Evolutionary conservation across 2,329 filamentous ascomycete genomes (phyloP).

Genomic region (Trichoderma sp.): DNA sequence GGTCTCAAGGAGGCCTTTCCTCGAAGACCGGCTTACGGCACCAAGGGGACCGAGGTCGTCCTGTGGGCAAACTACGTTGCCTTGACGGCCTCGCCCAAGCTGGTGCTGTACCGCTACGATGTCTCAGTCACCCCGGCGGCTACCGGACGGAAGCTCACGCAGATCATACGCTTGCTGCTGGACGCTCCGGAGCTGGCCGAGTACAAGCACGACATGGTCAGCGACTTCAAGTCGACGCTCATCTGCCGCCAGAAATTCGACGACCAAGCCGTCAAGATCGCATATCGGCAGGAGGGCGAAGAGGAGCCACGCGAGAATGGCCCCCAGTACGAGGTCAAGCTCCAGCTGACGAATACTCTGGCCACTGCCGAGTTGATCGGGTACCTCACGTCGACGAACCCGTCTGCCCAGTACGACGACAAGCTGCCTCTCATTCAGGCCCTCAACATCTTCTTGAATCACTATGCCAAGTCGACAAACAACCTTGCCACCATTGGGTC

Average conservation of each 20-base stretch:
- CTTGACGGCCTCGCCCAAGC: conserved; percentile 16
- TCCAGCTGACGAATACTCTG: conserved; percentile 36
- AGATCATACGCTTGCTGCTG: conserved; percentile 33
- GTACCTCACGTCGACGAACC: conserved; percentile 36
- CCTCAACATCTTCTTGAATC: conserved; percentile 36
- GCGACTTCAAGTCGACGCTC: conserved; percentile 42
- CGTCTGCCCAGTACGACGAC: conserved; percentile 31
- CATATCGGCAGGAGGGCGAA: conserved; percentile 39
- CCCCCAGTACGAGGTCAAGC: conserved; percentile 31
- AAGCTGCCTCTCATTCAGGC: conserved; percentile 35
- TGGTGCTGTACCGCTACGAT: conserved; percentile 30
- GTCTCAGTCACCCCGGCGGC: conserved; percentile 21
- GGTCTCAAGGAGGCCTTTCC: conserved; percentile 26
- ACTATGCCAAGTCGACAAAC: conserved; percentile 37
- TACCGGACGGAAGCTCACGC: conserved; percentile 26
- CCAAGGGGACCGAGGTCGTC: conserved; percentile 22
- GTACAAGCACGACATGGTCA: conserved; percentile 34
- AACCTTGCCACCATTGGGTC: conserved; percentile 37
- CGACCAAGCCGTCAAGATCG: conserved; percentile 23
- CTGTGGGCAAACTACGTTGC: conserved; percentile 32
- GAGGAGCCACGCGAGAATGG: conserved; percentile 34
- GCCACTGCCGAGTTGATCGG: conserved; percentile 33
- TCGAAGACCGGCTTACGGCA: conserved; percentile 28
- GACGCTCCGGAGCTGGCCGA: conserved; percentile 31
- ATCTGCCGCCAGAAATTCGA: conserved; percentile 36